Evolutionary conservation across 768 basidiomycete genomes (phyloP), one percentile per base, ranked within the genome.

Genomic region (Boletales sp.): DNA sequence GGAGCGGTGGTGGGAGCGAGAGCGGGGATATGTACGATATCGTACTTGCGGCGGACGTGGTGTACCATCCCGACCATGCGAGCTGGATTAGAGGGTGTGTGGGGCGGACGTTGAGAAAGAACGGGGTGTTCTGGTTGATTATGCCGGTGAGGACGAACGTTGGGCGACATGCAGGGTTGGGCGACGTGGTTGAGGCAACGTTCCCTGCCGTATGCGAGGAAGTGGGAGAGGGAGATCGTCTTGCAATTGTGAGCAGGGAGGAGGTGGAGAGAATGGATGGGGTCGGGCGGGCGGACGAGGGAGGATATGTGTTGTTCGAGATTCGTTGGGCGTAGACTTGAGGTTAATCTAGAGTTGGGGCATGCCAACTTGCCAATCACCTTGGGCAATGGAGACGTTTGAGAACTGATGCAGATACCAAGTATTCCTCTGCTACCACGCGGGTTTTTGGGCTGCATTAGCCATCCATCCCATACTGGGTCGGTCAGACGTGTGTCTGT

Each of bases 21-120:
- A 30, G 40, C 11, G 32, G 8, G 13, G 15, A 9, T 8, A 27
- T 5, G 3, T 90, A 87, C 67, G 83, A 90, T 47, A 60, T 89
- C 19, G 76, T 93, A 30, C 70, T 93, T 35, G 90, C 83, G 0
- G 88, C 90, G 30, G 89, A 93, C 56, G 82, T 90, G 45, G 74
- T 91, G 9, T 92, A 92, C 65, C 78, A 89, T 52, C 78, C 81
- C 0, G 66, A 74, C 15, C 89, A 90, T 61, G 84, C 86, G 3
- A 50, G 63, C 10, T 88, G 83, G 84, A 86, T 92, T 59, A 77
- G 78, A 45, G 61, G 58, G 4, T 87, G 86, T 46, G 82, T 85
- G 18, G 74, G 75, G 58, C 66, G 60, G 32, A 69, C 81, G 39
- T 73, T 91, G 35, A 56, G 50, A 29, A 47, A 43, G 43, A 53